phyloP scores from a whole-genome alignment of 2,329 filamentous ascomycete species.

The Paradendryphiella salina region DNA sequence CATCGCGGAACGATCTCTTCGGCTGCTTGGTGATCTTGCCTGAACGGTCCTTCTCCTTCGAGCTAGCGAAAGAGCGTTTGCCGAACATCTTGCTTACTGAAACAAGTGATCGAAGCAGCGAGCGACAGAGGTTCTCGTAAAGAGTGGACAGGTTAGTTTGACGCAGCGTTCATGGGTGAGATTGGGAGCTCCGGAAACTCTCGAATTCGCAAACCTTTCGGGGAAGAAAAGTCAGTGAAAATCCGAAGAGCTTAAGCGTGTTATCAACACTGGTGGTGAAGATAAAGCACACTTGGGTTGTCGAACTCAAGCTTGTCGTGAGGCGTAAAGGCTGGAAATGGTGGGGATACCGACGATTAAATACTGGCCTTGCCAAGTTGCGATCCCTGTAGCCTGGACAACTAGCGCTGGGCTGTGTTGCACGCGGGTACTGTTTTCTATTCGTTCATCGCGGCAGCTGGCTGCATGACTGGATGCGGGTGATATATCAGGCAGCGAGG shows the following conservation, averaged over 20 bases:
- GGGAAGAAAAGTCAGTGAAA: conserved; percentile 37
- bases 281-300: conserved; percentile 46
- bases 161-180: conserved; percentile 55
- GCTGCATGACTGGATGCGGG: conserved; percentile 20
- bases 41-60: conserved; percentile 81
- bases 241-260: conserved; percentile 45
- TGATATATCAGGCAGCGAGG: conserved; percentile 28
- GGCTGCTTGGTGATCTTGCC: conserved; percentile 81
- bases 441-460: conserved; percentile 34
- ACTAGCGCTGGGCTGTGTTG: conserved; percentile 38
- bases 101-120: conserved; percentile 48
- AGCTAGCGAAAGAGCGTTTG: conserved; percentile 79
- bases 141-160: conserved; percentile 55
- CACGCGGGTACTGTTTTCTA: conserved; percentile 19
- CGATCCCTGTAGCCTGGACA: conserved; percentile 32
- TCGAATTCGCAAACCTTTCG: conserved; percentile 43
- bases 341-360: conserved; percentile 41
- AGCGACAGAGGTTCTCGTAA: conserved; percentile 51
- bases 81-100: conserved; percentile 69
- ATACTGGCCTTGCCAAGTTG: conserved; percentile 36
- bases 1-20: conserved; percentile 77
- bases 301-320: conserved; percentile 48
- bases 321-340: conserved; percentile 39
- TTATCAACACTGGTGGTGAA: conserved; percentile 42
- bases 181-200: conserved; percentile 59